These are phyloP conservation scores for Saccharomyces hybrid DNA, from an alignment of 1,139 yeast species.

Conservation along the genomic window DNA sequence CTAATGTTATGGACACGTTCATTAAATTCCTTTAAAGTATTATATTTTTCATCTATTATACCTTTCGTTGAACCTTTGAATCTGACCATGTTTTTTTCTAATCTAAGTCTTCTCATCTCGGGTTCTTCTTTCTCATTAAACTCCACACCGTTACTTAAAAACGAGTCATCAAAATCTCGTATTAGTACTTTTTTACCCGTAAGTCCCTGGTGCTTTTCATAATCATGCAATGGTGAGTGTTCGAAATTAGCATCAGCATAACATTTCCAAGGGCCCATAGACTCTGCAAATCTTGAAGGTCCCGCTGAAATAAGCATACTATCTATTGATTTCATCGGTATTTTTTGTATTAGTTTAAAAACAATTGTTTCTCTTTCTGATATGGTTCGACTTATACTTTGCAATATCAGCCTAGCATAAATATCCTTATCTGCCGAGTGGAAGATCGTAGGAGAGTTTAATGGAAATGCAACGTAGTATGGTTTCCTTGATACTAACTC, in stretches of 20 bases:
- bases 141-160: conserved; percentile 10
- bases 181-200: conserved; percentile 13
- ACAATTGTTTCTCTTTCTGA: conserved; percentile 34
- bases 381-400: conserved; percentile 48
- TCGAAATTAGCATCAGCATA: conserved; percentile 64
- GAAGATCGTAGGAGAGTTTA: conserved; percentile 59
- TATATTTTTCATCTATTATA: conserved; percentile 33
- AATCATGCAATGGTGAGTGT: conserved; percentile 47
- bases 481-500: conserved; percentile 50
- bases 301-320: conserved; percentile 43
- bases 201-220: conserved; percentile 22
- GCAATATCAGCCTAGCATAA: conserved; percentile 48
- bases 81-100: conserved; percentile 42
- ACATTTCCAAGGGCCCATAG: conserved; percentile 62
- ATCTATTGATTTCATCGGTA: conserved; percentile 43
- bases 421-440: conserved; percentile 48
- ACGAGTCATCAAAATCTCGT: conserved; percentile 2
- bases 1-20: conserved; percentile 15
- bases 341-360: conserved; percentile 32
- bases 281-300: conserved; percentile 47
- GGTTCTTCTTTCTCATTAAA: conserved; percentile 16
- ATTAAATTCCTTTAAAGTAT: conserved; percentile 32
- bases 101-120: conserved; percentile 15
- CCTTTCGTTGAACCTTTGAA: conserved; percentile 49
- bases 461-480: conserved; percentile 57